phyloP scores from a whole-genome alignment of 2,329 filamentous ascomycete genomes.

The Orbilia blumenaviensis region DNA sequence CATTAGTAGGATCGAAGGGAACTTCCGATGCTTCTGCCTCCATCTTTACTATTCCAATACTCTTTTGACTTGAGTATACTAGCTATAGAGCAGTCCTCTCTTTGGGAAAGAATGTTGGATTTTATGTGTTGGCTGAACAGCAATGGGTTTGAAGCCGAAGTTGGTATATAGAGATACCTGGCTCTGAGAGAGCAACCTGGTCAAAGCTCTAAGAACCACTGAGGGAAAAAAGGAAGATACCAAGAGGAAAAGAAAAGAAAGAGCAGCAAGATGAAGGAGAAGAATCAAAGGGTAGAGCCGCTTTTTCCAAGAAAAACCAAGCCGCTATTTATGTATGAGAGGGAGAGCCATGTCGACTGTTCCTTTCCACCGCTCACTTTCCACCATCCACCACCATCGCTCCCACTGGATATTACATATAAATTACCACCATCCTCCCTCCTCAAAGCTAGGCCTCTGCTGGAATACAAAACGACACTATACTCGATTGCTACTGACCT shows the following conservation, averaged over 20 bases:
- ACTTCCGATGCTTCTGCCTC: conserved; percentile 16
- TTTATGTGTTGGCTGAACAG: conserved; percentile 10
- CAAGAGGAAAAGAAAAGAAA: conserved; percentile 18
- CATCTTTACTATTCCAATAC: background rate
- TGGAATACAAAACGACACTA: no score
- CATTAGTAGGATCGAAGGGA: conserved; percentile 62
- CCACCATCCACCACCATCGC: background rate
- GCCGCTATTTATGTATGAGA: conserved; percentile 26
- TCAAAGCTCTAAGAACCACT: background rate
- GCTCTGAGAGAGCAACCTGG: background rate
- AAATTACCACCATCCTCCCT: no score
- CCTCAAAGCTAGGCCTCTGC: no score
- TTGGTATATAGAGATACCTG: background rate
- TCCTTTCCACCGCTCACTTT: conserved; percentile 4
- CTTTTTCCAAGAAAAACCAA: conserved; percentile 16
- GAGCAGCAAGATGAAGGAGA: background rate
- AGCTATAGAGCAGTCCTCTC: background rate
- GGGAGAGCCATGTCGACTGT: no score
- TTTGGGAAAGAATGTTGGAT: conserved; percentile 3
- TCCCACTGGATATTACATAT: background rate
- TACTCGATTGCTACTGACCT: background rate
- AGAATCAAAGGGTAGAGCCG: conserved; percentile 5
- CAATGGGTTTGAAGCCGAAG: background rate
- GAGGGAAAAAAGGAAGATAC: background rate
- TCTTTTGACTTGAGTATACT: background rate